Conservation (phyloP, 1,139 yeast species). For the Meyerozyma elateridarum region DNA sequence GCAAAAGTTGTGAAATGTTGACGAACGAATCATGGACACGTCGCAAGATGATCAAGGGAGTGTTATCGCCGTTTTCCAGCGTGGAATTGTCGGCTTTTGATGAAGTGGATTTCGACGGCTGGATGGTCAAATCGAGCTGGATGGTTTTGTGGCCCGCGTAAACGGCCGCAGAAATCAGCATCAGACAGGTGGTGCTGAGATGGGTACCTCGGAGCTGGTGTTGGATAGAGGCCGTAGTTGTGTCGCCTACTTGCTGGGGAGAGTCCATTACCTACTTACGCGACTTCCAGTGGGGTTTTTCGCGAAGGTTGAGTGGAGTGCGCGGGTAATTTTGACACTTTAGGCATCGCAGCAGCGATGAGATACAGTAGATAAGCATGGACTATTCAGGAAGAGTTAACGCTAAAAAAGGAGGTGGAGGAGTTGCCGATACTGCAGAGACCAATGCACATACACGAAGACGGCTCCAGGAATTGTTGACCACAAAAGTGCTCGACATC, state of each 20-base stretch:
- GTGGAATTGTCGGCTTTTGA: slow-evolving; percentile 9
- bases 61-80: slow-evolving; percentile 9
- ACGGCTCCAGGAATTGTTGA: slow-evolving; percentile 59
- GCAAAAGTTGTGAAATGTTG: slow-evolving; percentile 36
- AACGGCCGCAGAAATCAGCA: slow-evolving; percentile 27
- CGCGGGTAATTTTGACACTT: background rate
- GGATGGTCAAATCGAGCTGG: slow-evolving; percentile 26
- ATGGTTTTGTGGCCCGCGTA: slow-evolving; percentile 38
- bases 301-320: too few species aligned
- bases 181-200: slow-evolving; percentile 19
- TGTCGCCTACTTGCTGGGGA: slow-evolving; percentile 42
- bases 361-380: slow-evolving; percentile 19
- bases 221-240: slow-evolving; percentile 40
- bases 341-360: background rate
- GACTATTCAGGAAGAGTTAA: slow-evolving; percentile 44
- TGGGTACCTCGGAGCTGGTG: slow-evolving; percentile 36
- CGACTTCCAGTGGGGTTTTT: too few species aligned
- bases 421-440: slow-evolving; percentile 67
- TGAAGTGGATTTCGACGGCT: too few species aligned
- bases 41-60: slow-evolving; percentile 27
- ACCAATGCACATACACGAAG: slow-evolving; percentile 62
- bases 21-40: slow-evolving; percentile 43
- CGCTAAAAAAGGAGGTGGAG: slow-evolving; percentile 56
- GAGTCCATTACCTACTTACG: too few species aligned
- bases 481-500: slow-evolving; percentile 55